These are phyloP conservation scores for Xylaria sp. DNA, from an alignment of 2,329 filamentous ascomycete genomes.

Conservation along the genomic window DNA sequence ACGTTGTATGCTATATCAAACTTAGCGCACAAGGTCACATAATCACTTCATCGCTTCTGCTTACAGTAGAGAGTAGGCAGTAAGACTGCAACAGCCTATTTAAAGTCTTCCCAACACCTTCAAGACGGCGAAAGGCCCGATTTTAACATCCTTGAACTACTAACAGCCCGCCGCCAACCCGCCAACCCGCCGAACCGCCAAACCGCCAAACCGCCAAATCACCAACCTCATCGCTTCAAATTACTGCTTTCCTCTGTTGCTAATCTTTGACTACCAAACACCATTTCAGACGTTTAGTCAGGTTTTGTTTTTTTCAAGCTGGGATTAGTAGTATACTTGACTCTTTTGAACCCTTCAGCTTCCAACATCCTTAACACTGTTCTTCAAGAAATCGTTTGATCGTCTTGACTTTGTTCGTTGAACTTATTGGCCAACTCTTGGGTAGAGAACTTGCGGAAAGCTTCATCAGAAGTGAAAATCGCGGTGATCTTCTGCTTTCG, in stretches of 20 bases:
- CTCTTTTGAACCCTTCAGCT: neutral
- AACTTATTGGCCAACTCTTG: slow-evolving; percentile 15
- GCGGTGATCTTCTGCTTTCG: neutral
- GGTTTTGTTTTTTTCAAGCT: neutral
- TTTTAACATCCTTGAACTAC: neutral
- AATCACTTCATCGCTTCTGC: too few relatives aligned
- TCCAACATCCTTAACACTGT: neutral
- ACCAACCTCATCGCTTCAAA: neutral
- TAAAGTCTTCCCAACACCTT: neutral
- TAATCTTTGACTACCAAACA: neutral
- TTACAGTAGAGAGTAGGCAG: too few relatives aligned
- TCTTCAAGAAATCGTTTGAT: neutral
- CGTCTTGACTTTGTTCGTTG: neutral
- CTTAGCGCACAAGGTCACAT: too few relatives aligned
- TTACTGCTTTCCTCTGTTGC: neutral
- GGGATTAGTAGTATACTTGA: neutral
- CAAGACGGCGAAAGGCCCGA: neutral
- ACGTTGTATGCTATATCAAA: too few relatives aligned
- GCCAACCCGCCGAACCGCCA: neutral
- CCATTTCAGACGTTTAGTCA: neutral
- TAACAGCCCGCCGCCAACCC: neutral
- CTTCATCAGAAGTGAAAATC: neutral
- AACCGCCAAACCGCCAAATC: neutral
- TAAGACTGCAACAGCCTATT: too few relatives aligned
- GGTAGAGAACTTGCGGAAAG: slow-evolving; percentile 4